These are phyloP conservation scores for Cinchona pubescens DNA, from an alignment of 257 asterid genomes.

Conservation along the genomic window DNA sequence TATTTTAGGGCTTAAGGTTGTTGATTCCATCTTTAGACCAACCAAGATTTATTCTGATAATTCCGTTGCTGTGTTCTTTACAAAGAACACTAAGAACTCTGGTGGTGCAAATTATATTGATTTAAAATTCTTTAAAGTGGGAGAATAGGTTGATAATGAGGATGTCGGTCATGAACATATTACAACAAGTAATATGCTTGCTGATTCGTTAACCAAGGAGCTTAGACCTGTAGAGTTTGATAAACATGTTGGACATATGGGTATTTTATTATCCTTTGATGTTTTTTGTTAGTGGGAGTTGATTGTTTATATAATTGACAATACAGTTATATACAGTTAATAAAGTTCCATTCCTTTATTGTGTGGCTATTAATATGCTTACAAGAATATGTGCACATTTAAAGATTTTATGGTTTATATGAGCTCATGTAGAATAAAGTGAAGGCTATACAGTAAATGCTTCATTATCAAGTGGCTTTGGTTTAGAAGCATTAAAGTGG, in stretches of 20 bases:
- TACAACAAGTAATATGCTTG: neutral
- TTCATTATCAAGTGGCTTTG: neutral
- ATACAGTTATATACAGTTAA: neutral
- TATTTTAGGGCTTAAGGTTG: neutral
- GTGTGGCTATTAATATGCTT: neutral
- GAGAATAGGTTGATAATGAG: neutral
- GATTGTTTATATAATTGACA: neutral
- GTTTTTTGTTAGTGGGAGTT: neutral
- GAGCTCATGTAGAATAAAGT: neutral
- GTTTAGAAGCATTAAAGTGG: neutral
- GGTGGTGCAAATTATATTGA: constrained; percentile 2
- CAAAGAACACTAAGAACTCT: neutral
- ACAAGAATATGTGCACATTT: neutral
- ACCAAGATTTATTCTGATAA: neutral
- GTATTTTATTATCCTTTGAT: neutral
- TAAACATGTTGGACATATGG: neutral
- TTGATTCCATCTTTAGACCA: constrained; percentile 2
- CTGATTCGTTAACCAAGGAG: neutral
- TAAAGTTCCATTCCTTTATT: neutral
- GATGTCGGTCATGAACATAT: neutral
- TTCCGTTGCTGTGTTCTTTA: neutral
- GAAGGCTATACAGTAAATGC: neutral
- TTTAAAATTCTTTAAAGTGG: neutral
- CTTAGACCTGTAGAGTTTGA: neutral
- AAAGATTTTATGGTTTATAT: neutral